phyloP scores from a whole-genome alignment of 2,329 filamentous ascomycete genomes.

The Periconia macrospinosa region DNA sequence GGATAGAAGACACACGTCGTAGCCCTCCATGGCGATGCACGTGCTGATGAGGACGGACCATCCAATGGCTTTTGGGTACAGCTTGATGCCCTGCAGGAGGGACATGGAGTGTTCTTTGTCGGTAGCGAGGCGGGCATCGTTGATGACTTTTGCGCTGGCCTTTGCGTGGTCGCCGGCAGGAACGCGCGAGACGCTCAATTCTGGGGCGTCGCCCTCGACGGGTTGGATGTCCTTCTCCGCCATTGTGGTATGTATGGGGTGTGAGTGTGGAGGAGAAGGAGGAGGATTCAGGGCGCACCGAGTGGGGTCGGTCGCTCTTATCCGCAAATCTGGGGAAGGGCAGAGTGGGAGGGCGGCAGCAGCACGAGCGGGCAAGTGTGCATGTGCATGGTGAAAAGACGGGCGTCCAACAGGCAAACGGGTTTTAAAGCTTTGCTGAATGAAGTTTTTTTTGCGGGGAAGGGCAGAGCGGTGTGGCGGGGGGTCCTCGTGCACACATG shows the following conservation, averaged over 20 bases:
- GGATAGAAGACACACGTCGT: slow-evolving; percentile 78
- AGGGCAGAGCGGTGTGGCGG: neutral
- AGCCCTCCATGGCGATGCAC: slow-evolving; percentile 89
- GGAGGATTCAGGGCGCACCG: no score
- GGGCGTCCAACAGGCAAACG: neutral
- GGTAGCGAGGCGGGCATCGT: slow-evolving; percentile 49
- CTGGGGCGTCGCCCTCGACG: neutral
- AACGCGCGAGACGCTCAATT: neutral
- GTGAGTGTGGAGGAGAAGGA: neutral
- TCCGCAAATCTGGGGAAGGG: neutral
- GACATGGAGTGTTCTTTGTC: slow-evolving; percentile 55
- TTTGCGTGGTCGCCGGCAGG: neutral
- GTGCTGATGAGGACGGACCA: slow-evolving; percentile 89
- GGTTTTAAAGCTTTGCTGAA: neutral
- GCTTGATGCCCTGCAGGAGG: slow-evolving; percentile 72
- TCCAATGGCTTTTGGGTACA: slow-evolving; percentile 83
- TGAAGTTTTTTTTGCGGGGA: neutral
- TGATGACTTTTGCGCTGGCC: slow-evolving; percentile 36
- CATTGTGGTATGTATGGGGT: neutral
- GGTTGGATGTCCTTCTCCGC: neutral
- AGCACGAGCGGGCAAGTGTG: neutral
- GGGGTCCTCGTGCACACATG: neutral
- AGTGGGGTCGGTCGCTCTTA: neutral
- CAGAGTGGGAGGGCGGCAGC: neutral
- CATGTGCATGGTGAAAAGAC: neutral